These are phyloP conservation scores for Blumeria hordei DNA, from an alignment of 2,329 filamentous ascomycete species.

Conservation along the genomic window DNA sequence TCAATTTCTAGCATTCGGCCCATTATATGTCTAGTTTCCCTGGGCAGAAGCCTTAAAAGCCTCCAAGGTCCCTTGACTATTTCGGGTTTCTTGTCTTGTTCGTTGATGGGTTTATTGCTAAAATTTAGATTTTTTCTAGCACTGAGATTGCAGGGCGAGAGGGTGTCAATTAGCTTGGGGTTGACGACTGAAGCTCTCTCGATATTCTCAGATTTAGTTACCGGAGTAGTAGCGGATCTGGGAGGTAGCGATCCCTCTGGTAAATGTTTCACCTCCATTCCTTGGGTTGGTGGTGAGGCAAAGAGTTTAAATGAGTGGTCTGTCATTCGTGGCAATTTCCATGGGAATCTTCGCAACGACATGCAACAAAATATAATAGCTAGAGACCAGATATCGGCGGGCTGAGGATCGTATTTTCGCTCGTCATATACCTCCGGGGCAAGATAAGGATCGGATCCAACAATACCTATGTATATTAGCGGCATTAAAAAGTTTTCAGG, in stretches of 20 bases:
- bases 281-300: constrained; percentile 59
- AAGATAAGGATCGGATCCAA: constrained; percentile 79
- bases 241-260: constrained; percentile 9
- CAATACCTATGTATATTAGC: constrained; percentile 29
- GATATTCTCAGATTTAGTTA: constrained; percentile 3
- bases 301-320: constrained; percentile 95
- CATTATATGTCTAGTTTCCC: constrained; percentile 76
- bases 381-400: constrained; percentile 91
- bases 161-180: not conserved
- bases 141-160: not conserved
- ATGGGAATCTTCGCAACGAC: constrained; percentile 82
- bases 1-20: constrained; percentile 81
- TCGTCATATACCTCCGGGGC: constrained; percentile 92
- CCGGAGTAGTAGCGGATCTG: constrained; percentile 9
- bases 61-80: constrained; percentile 85
- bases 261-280: constrained; percentile 17
- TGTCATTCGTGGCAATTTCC: constrained; percentile 78
- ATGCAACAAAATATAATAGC: constrained; percentile 99
- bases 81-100: constrained; percentile 32
- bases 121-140: not conserved
- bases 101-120: not conserved
- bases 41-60: constrained; percentile 61
- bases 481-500: not conserved
- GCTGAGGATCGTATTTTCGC: constrained; percentile 77
- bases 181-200: not conserved